A percentile compares a stretch with the other conserved stretches of the same genome.
Conservation (phyloP, 1,284 basidiomycete genomes). For the Paramarasmius palmivorus region DNA sequence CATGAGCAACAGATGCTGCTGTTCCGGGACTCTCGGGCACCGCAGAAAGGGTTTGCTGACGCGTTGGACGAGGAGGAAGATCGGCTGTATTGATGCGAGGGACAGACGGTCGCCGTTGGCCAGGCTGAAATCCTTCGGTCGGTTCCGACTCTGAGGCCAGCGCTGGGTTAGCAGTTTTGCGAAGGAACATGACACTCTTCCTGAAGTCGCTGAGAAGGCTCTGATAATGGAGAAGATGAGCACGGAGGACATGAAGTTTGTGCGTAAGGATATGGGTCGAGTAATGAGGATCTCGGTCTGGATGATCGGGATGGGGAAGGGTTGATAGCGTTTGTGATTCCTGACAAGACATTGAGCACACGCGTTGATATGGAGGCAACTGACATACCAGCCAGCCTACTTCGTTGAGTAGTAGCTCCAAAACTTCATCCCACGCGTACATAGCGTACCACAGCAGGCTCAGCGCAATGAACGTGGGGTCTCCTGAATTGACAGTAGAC, state of each 20-base stretch:
- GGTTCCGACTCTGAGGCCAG: slow-evolving; percentile 20
- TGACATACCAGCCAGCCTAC: slow-evolving; percentile 41
- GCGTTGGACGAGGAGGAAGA: not conserved
- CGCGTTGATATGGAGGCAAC: not conserved
- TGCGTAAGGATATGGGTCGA: slow-evolving; percentile 34
- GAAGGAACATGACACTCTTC: slow-evolving; percentile 48
- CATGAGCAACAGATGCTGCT: slow-evolving; percentile 4
- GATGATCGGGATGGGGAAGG: slow-evolving; percentile 8
- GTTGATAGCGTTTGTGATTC: slow-evolving; percentile 41
- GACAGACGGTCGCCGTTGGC: not conserved
- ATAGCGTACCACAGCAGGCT: slow-evolving; percentile 55
- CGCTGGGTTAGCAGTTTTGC: slow-evolving; percentile 44
- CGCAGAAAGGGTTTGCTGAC: not conserved
- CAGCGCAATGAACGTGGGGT: slow-evolving; percentile 53
- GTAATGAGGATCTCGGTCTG: slow-evolving; percentile 11
- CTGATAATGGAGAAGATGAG: slow-evolving; percentile 53
- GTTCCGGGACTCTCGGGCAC: slow-evolving; percentile 1
- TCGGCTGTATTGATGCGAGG: not conserved
- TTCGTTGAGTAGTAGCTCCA: slow-evolving; percentile 46
- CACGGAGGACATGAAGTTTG: slow-evolving; percentile 52
- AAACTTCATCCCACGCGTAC: slow-evolving; percentile 57
- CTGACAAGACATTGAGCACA: slow-evolving; percentile 23
- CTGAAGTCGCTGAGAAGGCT: slow-evolving; percentile 51
- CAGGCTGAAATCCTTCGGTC: not conserved
- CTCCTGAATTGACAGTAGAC: slow-evolving; percentile 28